A percentile compares a stretch with the other conserved stretches of the same genome.
These are phyloP conservation scores for Conringia planisiliqua DNA, from an alignment of 345 rosid species.

Conservation along the genomic window DNA sequence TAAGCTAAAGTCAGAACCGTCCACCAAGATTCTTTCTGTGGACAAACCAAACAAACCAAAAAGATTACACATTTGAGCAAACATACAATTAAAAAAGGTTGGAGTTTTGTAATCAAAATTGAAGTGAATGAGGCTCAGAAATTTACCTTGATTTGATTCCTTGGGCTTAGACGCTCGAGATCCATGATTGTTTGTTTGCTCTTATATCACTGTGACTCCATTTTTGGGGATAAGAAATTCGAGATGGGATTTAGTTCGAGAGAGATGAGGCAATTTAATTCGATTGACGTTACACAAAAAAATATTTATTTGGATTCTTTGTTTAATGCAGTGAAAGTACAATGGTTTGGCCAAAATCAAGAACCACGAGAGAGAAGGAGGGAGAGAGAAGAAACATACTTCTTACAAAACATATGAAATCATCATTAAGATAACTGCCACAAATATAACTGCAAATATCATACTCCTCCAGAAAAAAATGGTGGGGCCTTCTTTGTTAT, in stretches of 20 bases:
- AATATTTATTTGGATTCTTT: neutral
- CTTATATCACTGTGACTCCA: constrained; percentile 14
- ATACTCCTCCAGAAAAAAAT: constrained; percentile 6
- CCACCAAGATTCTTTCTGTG: constrained; percentile 77
- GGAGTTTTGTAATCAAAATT: neutral
- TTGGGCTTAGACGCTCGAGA: constrained; percentile 48
- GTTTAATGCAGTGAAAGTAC: constrained; percentile 15
- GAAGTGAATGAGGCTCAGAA: neutral
- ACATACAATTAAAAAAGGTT: neutral
- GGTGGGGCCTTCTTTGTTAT: constrained; percentile 32
- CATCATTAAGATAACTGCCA: constrained; percentile 36
- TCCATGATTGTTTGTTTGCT: constrained; percentile 48
- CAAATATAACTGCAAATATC: constrained; percentile 33
- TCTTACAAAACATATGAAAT: constrained; percentile 17
- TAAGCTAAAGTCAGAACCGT: constrained; percentile 73
- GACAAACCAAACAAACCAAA: neutral
- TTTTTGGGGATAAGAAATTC: neutral
- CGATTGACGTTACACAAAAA: constrained; percentile 7
- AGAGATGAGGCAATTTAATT: neutral
- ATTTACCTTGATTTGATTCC: constrained; percentile 54
- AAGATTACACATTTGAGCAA: neutral
- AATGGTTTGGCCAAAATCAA: constrained; percentile 21
- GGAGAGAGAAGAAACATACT: neutral
- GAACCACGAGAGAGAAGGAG: constrained; percentile 1
- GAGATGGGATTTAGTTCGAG: constrained; percentile 20